phyloP scores from a whole-genome alignment of 306 rosid species.

The Dalbergia cultrata region DNA sequence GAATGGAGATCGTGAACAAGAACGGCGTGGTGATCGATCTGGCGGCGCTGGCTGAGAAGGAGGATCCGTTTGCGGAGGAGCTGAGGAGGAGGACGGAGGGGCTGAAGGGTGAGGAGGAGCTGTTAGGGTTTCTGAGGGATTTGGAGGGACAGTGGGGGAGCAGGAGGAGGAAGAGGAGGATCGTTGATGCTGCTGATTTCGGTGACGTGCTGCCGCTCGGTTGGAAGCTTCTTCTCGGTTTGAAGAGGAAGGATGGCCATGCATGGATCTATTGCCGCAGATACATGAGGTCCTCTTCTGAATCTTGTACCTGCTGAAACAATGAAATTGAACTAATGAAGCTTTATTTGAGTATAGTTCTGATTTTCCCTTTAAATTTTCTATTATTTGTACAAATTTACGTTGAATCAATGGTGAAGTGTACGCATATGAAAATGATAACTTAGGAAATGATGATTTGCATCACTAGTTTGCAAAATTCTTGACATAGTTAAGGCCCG shows the following conservation, averaged over 20 bases:
- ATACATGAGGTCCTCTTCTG: conserved; percentile 68
- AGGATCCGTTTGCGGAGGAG: conserved; percentile 73
- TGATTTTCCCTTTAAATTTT: background rate
- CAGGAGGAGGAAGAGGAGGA: conserved; percentile 82
- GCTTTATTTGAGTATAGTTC: background rate
- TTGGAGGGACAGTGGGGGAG: conserved; percentile 89
- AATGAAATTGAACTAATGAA: background rate
- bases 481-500: background rate
- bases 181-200: conserved; percentile 73
- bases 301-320: background rate
- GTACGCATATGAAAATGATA: background rate
- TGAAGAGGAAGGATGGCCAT: conserved; percentile 83
- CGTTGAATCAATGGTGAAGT: background rate
- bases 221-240: conserved; percentile 84
- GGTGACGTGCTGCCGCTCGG: conserved; percentile 73
- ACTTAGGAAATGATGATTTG: conserved; percentile 19
- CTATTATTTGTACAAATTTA: background rate
- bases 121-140: conserved; percentile 82
- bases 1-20: conserved; percentile 56
- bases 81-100: conserved; percentile 70
- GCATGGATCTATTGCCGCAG: conserved; percentile 92
- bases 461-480: conserved; percentile 9
- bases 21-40: conserved; percentile 62
- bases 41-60: conserved; percentile 47
- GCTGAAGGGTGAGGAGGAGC: conserved; percentile 65